These are phyloP conservation scores for Babesia ovata DNA, from an alignment of 169 alveolate species.

Conservation along the genomic window DNA sequence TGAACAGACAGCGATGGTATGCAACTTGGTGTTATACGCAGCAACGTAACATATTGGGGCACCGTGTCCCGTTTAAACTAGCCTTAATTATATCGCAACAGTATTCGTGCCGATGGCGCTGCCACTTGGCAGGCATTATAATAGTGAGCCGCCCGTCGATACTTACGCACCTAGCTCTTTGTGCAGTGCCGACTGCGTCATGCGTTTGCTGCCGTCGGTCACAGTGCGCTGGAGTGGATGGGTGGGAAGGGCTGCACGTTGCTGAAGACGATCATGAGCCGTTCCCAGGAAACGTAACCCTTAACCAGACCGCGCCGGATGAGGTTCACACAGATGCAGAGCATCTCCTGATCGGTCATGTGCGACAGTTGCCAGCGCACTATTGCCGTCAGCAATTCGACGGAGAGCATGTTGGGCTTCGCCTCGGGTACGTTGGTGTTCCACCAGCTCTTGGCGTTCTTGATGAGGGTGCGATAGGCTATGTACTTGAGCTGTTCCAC, in stretches of 20 bases:
- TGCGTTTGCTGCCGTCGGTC: neutral
- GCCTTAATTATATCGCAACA: neutral
- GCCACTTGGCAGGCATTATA: neutral
- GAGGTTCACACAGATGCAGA: conserved; percentile 83
- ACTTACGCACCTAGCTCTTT: too few species aligned
- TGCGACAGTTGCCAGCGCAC: conserved; percentile 60
- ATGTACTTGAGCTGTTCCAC: conserved; percentile 81
- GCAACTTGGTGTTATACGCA: neutral
- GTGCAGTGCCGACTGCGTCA: too few species aligned
- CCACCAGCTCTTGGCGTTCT: conserved; percentile 79
- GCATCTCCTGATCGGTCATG: conserved; percentile 77
- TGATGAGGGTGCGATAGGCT: conserved; percentile 80
- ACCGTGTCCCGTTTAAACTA: neutral
- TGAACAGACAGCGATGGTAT: neutral
- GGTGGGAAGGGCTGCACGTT: conserved; percentile 82
- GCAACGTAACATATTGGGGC: too few species aligned
- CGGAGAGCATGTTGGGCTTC: conserved; percentile 75
- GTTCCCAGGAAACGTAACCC: conserved; percentile 87
- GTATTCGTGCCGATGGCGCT: neutral
- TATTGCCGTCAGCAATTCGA: conserved; percentile 68
- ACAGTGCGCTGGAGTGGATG: conserved; percentile 24
- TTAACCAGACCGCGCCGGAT: conserved; percentile 80
- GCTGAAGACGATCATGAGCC: conserved; percentile 79
- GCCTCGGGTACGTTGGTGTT: conserved; percentile 55
- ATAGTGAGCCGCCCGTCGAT: neutral